Base-by-base conservation (phyloP, 306 rosid genomes). In the Vigna radiata region DNA sequence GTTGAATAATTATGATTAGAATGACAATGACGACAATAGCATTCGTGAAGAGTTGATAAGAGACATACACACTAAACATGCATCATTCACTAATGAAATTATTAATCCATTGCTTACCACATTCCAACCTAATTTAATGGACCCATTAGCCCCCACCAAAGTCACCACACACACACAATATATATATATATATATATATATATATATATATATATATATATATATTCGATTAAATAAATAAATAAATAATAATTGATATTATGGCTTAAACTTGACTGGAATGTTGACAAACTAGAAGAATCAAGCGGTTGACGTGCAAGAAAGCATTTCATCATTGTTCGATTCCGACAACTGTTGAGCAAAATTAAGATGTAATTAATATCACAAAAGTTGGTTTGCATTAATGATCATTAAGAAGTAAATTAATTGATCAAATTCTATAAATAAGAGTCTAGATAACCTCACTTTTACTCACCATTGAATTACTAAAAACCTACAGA, bases 61-160 rank as follows among this genome's bases (percentile, higher is more conserved):
- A 61, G 77, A 75, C 81, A 81, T 5, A 68, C 5, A 62, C 15
- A n/a, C 27, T 33, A 47, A 50, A 62, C 85, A 76, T 81, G 73
- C 37, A 23, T 81, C 56, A 6, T 62, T 71, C 73, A 81, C 77
- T 81, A 76, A 60, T 81, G 55, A 66, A 50, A 67, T 43, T 12
- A 67, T 43, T 41, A 67, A 44, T 67, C 72, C 56, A 43, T 21
- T 44, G 37, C 36, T 67, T 44, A 46, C 8, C 41, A 36, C 41
- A 36, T 36, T 5, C 17, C 54, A 65, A 73, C 17, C 56, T 60
- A 49, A 81, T 69, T 18, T 50, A 21, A 56, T 41, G 68, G 69
- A 43, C 62, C 74, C 83, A 72, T 29, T 54, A n/a, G 78, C 49
- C 74, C 77, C 81, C 81, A 53, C 85, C 78, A 76, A 60, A 75